These are phyloP conservation scores for Corylus heterophylla DNA, from an alignment of 306 rosid genomes.

Conservation along the genomic window DNA sequence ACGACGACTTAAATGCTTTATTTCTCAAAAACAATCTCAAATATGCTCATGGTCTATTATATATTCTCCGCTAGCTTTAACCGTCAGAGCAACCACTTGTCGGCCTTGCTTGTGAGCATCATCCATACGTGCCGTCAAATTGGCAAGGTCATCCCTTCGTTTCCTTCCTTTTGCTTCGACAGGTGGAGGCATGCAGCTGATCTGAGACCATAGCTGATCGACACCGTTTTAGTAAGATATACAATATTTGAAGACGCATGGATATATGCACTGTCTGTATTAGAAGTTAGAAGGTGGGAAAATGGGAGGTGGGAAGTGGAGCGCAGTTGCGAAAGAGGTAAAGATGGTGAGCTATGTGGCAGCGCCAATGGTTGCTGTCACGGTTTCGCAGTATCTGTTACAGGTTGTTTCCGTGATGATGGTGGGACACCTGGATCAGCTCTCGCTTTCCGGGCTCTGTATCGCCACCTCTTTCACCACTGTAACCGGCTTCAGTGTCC, in stretches of 20 bases:
- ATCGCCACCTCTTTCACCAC: background rate
- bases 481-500: constrained; percentile 6
- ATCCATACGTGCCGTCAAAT: background rate
- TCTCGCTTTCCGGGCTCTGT: background rate
- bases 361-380: background rate
- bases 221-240: background rate
- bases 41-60: no score
- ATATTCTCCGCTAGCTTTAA: no score
- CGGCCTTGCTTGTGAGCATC: background rate
- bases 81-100: background rate
- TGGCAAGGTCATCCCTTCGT: background rate
- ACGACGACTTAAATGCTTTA: no score
- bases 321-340: background rate
- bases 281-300: background rate
- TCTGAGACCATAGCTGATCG: no score
- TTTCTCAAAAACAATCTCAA: no score
- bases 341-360: background rate
- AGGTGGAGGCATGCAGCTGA: no score
- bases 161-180: background rate
- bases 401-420: background rate
- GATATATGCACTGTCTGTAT: background rate
- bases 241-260: background rate
- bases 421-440: background rate
- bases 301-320: constrained; percentile 3
- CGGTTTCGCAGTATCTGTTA: background rate